Evolutionary conservation across 371 early-diverging fungal species (phyloP), one percentile per base, ranked within the genome.

Genomic region (Vairimorpha apis): DNA sequence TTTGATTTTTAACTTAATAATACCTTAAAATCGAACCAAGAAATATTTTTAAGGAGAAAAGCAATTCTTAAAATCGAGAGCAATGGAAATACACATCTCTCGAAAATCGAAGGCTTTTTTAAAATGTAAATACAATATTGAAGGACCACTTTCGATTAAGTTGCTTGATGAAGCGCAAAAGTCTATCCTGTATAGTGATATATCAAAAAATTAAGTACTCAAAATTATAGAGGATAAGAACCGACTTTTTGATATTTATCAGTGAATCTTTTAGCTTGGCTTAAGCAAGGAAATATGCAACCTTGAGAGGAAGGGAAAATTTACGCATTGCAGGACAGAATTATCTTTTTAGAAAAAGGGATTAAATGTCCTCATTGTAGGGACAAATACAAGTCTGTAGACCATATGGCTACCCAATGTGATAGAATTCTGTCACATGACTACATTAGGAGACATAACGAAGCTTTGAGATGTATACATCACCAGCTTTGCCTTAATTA

Each of bases 401-500:
- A 49, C 49, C 49, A 49, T 21, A 49, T 49, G 49, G 49, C 49
- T 49, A 49, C 49, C 21, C 49, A n/a, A n/a, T 49, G 49, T 49
- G 49, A 49, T 10, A 49, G 49, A 49, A 49, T 49, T 10, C 21
- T 49, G 4, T 49, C 49, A 49, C 49, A 49, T n/a, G 49, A 49
- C 21, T 49, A 49, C 49, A 49, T 49, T 10, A 49, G 49, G 18
- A 10, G 49, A n/a, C 49, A 49, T 49, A 49, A 49, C 21, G 49
- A 49, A 21, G 12, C 49, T n/a, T 49, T 49, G 18, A 49, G 49
- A 49, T 49, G 49, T n/a, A 49, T 49, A 16, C 49, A 49, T n/a
- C 49, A 16, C 4, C 49, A 49, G 18, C 21, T 49, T 4, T 49
- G 49, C 18, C 21, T 49, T n/a, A 49, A 49, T 21, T 49, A 49